A percentile compares a stretch with the other conserved stretches of the same genome.
These are phyloP conservation scores for Oidiodendron maius DNA, from an alignment of 495 filamentous ascomycete genomes.

Conservation along the genomic window DNA sequence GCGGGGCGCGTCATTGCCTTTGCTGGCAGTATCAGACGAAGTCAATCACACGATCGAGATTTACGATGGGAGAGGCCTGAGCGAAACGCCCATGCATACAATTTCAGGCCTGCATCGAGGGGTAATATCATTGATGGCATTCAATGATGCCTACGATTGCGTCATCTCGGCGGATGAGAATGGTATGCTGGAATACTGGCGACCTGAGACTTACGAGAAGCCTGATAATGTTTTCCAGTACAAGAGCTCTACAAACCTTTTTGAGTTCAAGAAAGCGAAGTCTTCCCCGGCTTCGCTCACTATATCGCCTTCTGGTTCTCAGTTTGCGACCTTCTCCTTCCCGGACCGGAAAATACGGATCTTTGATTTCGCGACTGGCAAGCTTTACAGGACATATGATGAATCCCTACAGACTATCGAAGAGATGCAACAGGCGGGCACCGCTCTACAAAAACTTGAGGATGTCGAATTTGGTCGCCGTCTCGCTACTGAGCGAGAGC, in stretches of 20 bases:
- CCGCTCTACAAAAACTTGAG: conserved; percentile 69
- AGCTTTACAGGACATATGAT: conserved; percentile 87
- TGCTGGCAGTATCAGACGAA: conserved; percentile 80
- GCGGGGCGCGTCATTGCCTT: conserved; percentile 77
- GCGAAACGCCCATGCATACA: conserved; percentile 62
- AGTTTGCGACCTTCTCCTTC: conserved; percentile 87
- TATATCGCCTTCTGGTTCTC: conserved; percentile 75
- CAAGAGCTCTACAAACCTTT: conserved; percentile 88
- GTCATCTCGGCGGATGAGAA: conserved; percentile 82
- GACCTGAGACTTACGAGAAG: conserved; percentile 78
- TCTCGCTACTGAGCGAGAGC: conserved; percentile 78
- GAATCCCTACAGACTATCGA: conserved; percentile 81
- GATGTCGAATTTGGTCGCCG: conserved; percentile 89
- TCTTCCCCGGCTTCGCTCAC: conserved; percentile 79
- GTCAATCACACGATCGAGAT: conserved; percentile 64
- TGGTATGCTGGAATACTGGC: conserved; percentile 98
- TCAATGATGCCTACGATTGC: conserved; percentile 85
- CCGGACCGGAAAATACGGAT: conserved; percentile 88
- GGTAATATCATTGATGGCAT: conserved; percentile 76
- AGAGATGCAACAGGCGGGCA: conserved; percentile 92
- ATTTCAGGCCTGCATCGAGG: conserved; percentile 70
- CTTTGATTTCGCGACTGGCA: conserved; percentile 86
- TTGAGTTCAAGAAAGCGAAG: conserved; percentile 95
- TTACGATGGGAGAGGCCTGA: conserved; percentile 85
- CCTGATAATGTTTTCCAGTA: conserved; percentile 85